Evolutionary conservation across 306 rosid genomes (phyloP), one percentile per base, ranked within the genome.

Genomic region (Amphicarpaea edgeworthii): DNA sequence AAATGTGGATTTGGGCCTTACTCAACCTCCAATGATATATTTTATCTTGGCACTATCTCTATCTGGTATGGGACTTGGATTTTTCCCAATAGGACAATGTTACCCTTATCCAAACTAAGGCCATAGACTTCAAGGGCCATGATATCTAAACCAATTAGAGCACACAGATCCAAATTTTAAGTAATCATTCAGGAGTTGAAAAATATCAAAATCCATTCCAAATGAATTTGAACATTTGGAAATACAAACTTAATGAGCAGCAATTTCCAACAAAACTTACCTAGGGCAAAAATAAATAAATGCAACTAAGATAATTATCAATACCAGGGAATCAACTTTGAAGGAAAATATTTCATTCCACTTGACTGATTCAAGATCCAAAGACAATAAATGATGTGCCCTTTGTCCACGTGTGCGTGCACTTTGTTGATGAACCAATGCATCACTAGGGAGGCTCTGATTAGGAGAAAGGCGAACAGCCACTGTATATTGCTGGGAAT

Each of bases 321-420:
- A 87, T 87, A 95, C 99, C 81, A 87, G 88, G 37, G 92, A 75
- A 81, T 90, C 97, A 71, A 92, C 93, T 95, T 88, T 95, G 87
- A 95, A 95, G 88, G 89, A 92, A 84, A 92, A 95, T 58, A 92
- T 85, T 83, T 95, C 99, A 79, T 95, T 92, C 99, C 99, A 95
- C 72, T 81, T 54, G 88, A 95, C 93, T 58, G 86, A 81, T 54
- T 90, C 89, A 75, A 87, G 72, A 81, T 95, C 89, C 1, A 92
- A 70, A 74, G 89, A 83, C 69, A 76, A 57, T 49, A 77, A 67
- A 55, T 80, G 85, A 65, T 73, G 79, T 38, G 96, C 82, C 85
- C 84, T 78, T 77, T 88, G 92, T 73, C 97, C 97, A 72, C 92
- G 73, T 12, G 99, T 95, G 72, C 91, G 99, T 12, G 93, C 93